phyloP scores from a whole-genome alignment of 2,329 filamentous ascomycete species.

The Epichloe festucae region DNA sequence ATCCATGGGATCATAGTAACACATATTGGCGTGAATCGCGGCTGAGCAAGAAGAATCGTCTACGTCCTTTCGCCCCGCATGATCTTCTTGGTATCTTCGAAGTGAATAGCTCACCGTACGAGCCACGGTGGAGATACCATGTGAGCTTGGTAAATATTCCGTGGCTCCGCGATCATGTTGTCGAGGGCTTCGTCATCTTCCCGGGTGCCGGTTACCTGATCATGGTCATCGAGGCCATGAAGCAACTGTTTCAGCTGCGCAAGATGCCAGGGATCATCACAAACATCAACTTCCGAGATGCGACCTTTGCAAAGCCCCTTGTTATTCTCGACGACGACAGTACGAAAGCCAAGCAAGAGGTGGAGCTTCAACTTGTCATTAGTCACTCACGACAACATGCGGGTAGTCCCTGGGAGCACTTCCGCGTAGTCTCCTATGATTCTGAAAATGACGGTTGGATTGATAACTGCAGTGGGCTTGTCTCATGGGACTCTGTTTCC shows the following conservation, averaged over 20 bases:
- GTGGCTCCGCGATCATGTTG: slow-evolving; percentile 20
- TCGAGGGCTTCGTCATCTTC: slow-evolving; percentile 17
- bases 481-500: no score
- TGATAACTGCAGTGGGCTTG: no score
- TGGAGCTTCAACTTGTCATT: no score
- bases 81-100: background rate
- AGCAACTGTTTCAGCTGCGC: background rate
- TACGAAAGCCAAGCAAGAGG: no score
- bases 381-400: no score
- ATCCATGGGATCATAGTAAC: background rate
- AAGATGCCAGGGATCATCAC: background rate
- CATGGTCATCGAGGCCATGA: background rate
- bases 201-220: slow-evolving; percentile 24
- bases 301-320: background rate
- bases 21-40: background rate
- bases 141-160: slow-evolving; percentile 10
- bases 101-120: background rate
- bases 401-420: no score
- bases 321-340: no score
- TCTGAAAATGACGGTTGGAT: no score
- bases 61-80: background rate
- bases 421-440: no score
- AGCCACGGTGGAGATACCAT: slow-evolving; percentile 11
- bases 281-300: background rate
- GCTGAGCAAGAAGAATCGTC: slow-evolving; percentile 12